A percentile compares a stretch with the other conserved stretches of the same genome.
Conservation (phyloP, 169 alveolate genomes). For the Plasmodium inui region DNA sequence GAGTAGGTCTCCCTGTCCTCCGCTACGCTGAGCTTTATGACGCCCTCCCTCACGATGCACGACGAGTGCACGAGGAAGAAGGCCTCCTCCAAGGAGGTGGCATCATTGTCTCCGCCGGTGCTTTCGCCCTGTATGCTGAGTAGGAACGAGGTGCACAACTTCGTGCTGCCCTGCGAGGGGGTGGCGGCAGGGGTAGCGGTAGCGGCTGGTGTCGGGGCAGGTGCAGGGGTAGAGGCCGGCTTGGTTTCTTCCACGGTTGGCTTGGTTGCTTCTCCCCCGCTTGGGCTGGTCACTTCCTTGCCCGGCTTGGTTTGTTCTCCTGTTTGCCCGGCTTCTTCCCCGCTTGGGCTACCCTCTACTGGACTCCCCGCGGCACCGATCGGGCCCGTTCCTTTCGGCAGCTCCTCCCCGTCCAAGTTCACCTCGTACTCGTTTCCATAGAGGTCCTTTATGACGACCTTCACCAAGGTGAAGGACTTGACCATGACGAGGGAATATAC, state of each 20-base stretch:
- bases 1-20: conserved; percentile 2
- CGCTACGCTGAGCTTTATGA: background rate
- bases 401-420: background rate
- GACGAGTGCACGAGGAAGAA: conserved; percentile 8
- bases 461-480: background rate
- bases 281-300: background rate
- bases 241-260: background rate
- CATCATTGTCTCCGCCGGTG: background rate
- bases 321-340: background rate
- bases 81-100: background rate
- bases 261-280: background rate
- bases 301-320: background rate
- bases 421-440: conserved; percentile 17
- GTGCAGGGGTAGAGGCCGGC: background rate
- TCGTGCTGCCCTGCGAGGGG: background rate
- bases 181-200: background rate
- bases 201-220: background rate
- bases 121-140: background rate
- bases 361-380: background rate
- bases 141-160: background rate
- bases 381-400: background rate
- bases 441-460: conserved; percentile 21
- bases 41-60: conserved; percentile 10
- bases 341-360: background rate
- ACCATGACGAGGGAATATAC: background rate